Evolutionary conservation across 2,329 filamentous ascomycete genomes (phyloP), one percentile per base, ranked within the genome.

Genomic region (Aplosporella prunicola): DNA sequence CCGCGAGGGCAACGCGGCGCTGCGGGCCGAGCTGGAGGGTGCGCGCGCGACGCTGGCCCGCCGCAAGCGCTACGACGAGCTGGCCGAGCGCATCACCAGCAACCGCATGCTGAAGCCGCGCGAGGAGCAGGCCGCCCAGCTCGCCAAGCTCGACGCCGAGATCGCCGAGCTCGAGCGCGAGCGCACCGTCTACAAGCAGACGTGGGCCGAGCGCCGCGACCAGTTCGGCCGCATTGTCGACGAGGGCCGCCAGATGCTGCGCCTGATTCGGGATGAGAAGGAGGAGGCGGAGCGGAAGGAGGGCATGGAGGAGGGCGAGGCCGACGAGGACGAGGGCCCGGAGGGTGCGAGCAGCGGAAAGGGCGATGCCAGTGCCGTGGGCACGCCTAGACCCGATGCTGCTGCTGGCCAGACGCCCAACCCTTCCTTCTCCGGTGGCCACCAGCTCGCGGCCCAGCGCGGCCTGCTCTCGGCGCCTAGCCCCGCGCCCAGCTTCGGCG

Each of bases 191-290:
- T 93, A 93, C 56, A 81, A 77, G 32, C 74, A 71, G 46, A 91
- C 85, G 0, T 95, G 88, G 88, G 69, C 74, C 27, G 87, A 93
- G 61, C 72, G 89, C 25, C 70, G 82, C 44, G 82, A 86, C 49
- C 86, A 94, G 61, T 94, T 95, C 59, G 83, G 80, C 41, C 74
- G 77, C 39, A 88, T 96, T 51, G 83, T 94, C 55, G 83, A 88
- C 42, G 89, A 95, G 64, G 86, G 86, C n/a, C 82, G 83, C 74
- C 72, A 84, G 45, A 71, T 96, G 57, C 70, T 88, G 41, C 72
- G 84, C 32, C 71, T 93, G 57, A 94, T 96, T 52, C 78, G 87
- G 43, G 88, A 94, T 52, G 89, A 95, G 68, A 93, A 94, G 63
- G 88, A 94, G 57, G 87, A 94, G 61, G 84, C 91, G 0, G 87